These are phyloP conservation scores for Annulohypoxylon truncatum DNA, from an alignment of 2,329 filamentous ascomycete species.

Conservation along the genomic window DNA sequence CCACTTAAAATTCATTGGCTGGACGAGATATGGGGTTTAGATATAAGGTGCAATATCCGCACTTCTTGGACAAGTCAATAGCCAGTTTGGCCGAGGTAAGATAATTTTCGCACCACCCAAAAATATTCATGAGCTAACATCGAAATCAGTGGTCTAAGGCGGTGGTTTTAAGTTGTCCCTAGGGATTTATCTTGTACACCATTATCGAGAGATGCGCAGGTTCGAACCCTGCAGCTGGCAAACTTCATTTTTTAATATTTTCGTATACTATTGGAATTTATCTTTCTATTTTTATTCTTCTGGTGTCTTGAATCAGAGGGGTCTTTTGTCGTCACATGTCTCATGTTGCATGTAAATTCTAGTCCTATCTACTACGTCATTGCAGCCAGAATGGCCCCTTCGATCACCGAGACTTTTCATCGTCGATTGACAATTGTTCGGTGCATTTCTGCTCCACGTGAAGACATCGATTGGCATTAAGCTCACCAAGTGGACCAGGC, in stretches of 20 bases:
- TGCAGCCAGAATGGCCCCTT: background rate
- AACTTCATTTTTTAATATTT: background rate
- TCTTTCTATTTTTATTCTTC: background rate
- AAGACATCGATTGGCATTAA: conserved; percentile 23
- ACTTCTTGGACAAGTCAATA: background rate
- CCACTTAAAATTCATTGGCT: conserved; percentile 6
- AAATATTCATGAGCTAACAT: conserved; percentile 9
- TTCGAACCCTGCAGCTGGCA: conserved; percentile 42
- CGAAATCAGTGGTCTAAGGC: conserved; percentile 35
- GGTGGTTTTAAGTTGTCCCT: conserved; percentile 37
- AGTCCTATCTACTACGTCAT: background rate
- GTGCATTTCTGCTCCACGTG: conserved; percentile 24
- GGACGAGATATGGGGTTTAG: background rate
- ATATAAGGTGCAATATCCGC: conserved; percentile 5
- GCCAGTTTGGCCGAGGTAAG: conserved; percentile 39
- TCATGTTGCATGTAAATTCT: background rate
- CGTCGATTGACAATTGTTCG: conserved; percentile 6
- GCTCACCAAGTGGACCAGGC: conserved; percentile 13
- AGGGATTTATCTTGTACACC: conserved; percentile 35
- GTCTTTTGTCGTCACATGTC: background rate
- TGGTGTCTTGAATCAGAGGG: too few species aligned
- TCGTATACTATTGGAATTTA: background rate
- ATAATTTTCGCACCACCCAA: background rate
- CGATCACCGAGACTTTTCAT: conserved; percentile 5
- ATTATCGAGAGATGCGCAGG: conserved; percentile 42